phyloP scores from a whole-genome alignment of 805 yeast species.

The Candida andamanensis region DNA sequence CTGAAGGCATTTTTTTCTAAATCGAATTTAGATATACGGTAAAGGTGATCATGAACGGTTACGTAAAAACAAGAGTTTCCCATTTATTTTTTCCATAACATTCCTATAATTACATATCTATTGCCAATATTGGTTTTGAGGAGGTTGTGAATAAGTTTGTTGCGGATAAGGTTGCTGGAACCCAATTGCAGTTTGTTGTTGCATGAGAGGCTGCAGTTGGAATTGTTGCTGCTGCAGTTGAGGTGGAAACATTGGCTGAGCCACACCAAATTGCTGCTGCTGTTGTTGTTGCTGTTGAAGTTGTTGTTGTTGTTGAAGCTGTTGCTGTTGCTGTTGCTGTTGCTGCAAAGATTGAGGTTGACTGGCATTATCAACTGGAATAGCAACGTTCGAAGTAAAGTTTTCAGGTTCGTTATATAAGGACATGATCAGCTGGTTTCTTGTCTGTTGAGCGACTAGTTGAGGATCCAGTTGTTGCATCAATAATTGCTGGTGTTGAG shows the following conservation, averaged over 20 bases:
- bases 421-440: conserved; percentile 35
- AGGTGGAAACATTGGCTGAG: conserved; percentile 11
- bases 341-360: conserved; percentile 8
- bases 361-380: conserved; percentile 11
- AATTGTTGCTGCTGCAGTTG: conserved; percentile 11
- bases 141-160: conserved; percentile 2
- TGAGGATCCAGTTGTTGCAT: conserved; percentile 32
- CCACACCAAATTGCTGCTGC: conserved; percentile 6
- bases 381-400: conserved; percentile 23
- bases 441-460: conserved; percentile 30
- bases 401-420: conserved; percentile 37
- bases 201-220: conserved; percentile 9
- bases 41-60: no score
- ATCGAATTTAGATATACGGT: no score
- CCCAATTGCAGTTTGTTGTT: conserved; percentile 16
- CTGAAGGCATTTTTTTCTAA: no score
- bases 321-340: conserved; percentile 13
- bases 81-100: conserved; percentile 5
- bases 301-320: conserved; percentile 5
- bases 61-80: no score
- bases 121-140: conserved; percentile 1
- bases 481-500: conserved; percentile 38
- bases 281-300: conserved; percentile 3
- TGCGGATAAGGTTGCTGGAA: conserved; percentile 12
- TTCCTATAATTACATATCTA: conserved; percentile 1